Evolutionary conservation across 768 basidiomycete species (phyloP).

Genomic region (Galerina marginata): DNA sequence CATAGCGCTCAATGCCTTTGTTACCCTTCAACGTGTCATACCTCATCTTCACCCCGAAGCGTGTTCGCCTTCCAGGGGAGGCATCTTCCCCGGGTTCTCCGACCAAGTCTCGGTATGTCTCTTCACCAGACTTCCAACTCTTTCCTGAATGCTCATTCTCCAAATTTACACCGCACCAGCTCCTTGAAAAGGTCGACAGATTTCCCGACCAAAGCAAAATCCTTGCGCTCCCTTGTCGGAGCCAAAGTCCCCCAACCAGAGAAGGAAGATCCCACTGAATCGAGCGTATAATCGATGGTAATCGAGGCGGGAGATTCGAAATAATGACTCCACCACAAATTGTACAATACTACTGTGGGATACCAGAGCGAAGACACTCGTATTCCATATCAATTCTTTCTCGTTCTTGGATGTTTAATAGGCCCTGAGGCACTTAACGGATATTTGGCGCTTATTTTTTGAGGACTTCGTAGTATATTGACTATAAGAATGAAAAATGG

Average conservation of each 20-base stretch:
- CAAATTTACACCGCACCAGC: conserved; percentile 2
- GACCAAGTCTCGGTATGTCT: conserved; percentile 20
- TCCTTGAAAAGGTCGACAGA: conserved; percentile 24
- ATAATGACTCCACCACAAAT: not conserved
- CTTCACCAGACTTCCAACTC: not conserved
- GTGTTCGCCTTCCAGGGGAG: conserved; percentile 57
- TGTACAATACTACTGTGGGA: not conserved
- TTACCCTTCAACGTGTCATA: conserved; percentile 56
- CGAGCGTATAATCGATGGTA: not conserved
- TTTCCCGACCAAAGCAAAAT: conserved; percentile 30
- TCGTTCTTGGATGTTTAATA: not conserved
- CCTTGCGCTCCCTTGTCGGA: conserved; percentile 28
- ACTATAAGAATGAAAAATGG: too few species aligned
- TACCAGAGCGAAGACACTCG: conserved; percentile 3
- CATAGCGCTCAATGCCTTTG: conserved; percentile 25
- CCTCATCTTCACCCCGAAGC: conserved; percentile 57
- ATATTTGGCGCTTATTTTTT: too few species aligned
- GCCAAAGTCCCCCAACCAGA: conserved; percentile 5
- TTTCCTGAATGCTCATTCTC: conserved; percentile 1
- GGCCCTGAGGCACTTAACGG: too few species aligned
- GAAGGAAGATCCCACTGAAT: not conserved
- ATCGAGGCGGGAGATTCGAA: not conserved
- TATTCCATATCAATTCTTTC: not conserved
- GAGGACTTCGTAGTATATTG: too few species aligned
- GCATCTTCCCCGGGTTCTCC: conserved; percentile 23